A percentile compares a stretch with the other conserved stretches of the same genome.
These are phyloP conservation scores for Amaranthus palmeri DNA, from an alignment of 148 eudicot species.

Conservation along the genomic window DNA sequence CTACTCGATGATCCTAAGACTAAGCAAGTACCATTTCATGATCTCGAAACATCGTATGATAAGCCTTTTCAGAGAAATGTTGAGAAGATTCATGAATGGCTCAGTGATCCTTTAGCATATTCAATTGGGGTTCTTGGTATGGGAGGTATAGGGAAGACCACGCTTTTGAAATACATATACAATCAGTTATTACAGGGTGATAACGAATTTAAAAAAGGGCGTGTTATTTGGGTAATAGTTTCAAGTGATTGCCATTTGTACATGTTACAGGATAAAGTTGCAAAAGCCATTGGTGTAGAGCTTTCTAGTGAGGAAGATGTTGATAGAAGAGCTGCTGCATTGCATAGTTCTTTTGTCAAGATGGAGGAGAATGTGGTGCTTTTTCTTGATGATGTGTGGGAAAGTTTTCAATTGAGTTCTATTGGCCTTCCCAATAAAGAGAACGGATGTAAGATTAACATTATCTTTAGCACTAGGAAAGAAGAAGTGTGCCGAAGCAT, in stretches of 20 bases:
- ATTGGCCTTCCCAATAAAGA: conserved; percentile 16
- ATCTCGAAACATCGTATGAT: not conserved
- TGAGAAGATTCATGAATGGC: not conserved
- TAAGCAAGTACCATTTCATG: not conserved
- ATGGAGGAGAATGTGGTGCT: not conserved
- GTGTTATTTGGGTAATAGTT: conserved; percentile 16
- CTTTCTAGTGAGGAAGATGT: not conserved
- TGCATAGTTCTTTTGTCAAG: not conserved
- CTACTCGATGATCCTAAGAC: not conserved
- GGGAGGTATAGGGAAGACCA: conserved; percentile 27
- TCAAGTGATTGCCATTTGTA: not conserved
- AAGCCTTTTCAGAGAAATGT: not conserved
- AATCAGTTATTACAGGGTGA: not conserved
- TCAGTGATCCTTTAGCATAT: not conserved
- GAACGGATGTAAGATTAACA: not conserved
- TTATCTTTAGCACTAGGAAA: conserved; percentile 10
- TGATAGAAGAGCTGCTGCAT: not conserved
- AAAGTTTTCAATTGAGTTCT: not conserved
- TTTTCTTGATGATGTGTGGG: conserved; percentile 26
- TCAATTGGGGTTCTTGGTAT: conserved; percentile 12
- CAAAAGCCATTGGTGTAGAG: not conserved
- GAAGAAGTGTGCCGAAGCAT: conserved; percentile 13
- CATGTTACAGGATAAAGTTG: conserved; percentile 3
- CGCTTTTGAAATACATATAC: conserved; percentile 3
- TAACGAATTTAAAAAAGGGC: not conserved